Percentiles rank a stretch among this genome's conserved stretches.
Conservation (phyloP, 306 rosid species). For the Clitoria ternatea region DNA sequence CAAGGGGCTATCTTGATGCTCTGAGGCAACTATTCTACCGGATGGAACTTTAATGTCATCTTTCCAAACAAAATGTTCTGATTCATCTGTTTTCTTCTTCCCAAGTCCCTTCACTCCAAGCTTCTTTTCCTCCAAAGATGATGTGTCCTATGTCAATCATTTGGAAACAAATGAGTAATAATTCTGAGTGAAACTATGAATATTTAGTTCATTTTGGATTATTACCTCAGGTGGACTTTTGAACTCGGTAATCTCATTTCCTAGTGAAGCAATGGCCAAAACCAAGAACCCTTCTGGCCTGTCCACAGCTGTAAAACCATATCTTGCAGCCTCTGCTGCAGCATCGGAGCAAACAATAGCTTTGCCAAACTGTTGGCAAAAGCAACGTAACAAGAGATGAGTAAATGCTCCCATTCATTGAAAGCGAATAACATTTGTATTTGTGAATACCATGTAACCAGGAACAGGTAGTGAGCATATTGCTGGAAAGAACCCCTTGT, state of each 20-base stretch:
- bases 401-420: background rate
- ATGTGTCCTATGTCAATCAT: constrained; percentile 46
- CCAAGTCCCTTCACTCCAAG: constrained; percentile 68
- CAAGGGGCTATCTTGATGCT: constrained; percentile 55
- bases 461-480: constrained; percentile 70
- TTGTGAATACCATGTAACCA: constrained; percentile 62
- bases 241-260: constrained; percentile 44
- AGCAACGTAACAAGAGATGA: background rate
- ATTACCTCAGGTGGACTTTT: constrained; percentile 52
- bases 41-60: constrained; percentile 79
- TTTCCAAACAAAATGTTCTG: constrained; percentile 77
- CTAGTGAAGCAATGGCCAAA: constrained; percentile 78
- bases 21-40: constrained; percentile 57
- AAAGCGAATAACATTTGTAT: background rate
- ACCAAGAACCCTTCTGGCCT: constrained; percentile 86
- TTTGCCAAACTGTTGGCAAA: constrained; percentile 56
- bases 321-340: constrained; percentile 76
- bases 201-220: background rate
- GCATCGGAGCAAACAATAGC: constrained; percentile 77
- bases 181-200: background rate
- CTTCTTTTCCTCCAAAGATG: constrained; percentile 57
- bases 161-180: background rate
- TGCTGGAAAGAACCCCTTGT: constrained; percentile 76
- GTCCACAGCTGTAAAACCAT: constrained; percentile 81
- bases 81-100: constrained; percentile 67